Evolutionary conservation across 2,329 filamentous ascomycete genomes (phyloP), one percentile per base, ranked within the genome.

Genomic region (Achaetomium macrosporum): DNA sequence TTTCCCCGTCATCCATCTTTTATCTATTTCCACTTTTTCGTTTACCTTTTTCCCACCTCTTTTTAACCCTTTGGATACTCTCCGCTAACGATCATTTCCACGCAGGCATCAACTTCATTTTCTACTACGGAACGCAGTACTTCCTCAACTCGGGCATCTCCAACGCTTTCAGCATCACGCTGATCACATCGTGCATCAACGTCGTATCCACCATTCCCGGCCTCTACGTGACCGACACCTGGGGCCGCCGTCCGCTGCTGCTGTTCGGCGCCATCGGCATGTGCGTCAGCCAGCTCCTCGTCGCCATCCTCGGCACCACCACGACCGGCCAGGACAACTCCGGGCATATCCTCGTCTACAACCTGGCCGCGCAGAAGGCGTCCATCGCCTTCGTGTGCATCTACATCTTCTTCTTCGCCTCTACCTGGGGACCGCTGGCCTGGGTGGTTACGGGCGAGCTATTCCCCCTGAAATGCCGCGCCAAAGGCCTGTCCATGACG

Each of bases 401-500:
- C 59, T 88, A 84, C 69, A 88, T 88, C 67, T 86, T 86, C 74
- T 87, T 86, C 75, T 88, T 88, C 60, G 85, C 85, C 39, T 77
- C 78, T 2, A 85, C 83, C 1, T 88, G 84, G 84, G 84, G 84
- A 0, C 77, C 77, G 0, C 63, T 73, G 2, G 67, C 67, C 33
- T 77, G 76, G 76, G 75, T 78, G 35, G 76, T 82, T 15, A 81
- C 75, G 1, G 78, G 80, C 54, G 82, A 85, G 65, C 82, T 85
- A 59, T 85, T 76, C 68, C 81, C 81, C 1, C 74, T 85, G 42
- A 81, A 79, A 69, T 73, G 75, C 47, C 80, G 85, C 46, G 84
- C 85, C n/a, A 79, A 79, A 62, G 78, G 76, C 3, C 78, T 88
- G 59, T 81, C 79, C 42, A 77, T 88, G 51, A 81, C 83, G 1